Percentiles rank a stretch among this genome's conserved stretches.
Conservation (phyloP, 148 eudicot genomes). For the Vaccinium corymbosum region DNA sequence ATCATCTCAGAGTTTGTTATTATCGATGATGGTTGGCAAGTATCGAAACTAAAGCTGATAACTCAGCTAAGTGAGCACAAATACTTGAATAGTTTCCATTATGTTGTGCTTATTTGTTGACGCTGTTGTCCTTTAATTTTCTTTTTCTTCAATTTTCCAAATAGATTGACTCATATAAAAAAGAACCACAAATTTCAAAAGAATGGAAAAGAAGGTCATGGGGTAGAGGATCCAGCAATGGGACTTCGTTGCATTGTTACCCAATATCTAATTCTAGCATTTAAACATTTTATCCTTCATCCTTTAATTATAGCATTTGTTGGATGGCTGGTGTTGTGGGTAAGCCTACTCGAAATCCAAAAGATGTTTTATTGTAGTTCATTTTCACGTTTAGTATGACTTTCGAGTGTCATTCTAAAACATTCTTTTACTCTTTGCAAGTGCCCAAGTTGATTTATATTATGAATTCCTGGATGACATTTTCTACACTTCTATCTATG, state of each 20-base stretch:
- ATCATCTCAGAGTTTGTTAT: conserved; percentile 72
- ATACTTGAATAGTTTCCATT: not conserved
- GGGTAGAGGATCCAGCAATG: conserved; percentile 51
- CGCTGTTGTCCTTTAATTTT: not conserved
- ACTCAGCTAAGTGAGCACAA: conserved; percentile 62
- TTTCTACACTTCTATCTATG: too few species aligned
- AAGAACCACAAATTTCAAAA: conserved; percentile 84
- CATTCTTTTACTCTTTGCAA: too few species aligned
- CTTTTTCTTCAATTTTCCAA: conserved; percentile 54
- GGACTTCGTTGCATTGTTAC: conserved; percentile 54
- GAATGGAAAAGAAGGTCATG: conserved; percentile 62
- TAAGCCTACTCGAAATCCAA: too few species aligned
- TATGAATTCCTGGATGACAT: too few species aligned
- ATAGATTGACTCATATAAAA: conserved; percentile 67
- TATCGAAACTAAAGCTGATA: conserved; percentile 44
- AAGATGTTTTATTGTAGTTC: too few species aligned
- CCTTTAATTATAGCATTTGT: too few species aligned
- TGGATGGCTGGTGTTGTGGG: too few species aligned
- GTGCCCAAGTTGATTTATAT: too few species aligned
- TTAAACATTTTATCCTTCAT: too few species aligned
- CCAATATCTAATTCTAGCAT: conserved; percentile 13
- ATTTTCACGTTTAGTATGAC: too few species aligned
- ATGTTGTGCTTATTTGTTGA: not conserved
- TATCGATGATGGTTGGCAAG: conserved; percentile 94
- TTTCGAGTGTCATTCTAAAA: too few species aligned